Percentiles rank a stretch among this genome's conserved stretches.
Conservation (phyloP, 345 rosid species). For the Syzygium grande region DNA sequence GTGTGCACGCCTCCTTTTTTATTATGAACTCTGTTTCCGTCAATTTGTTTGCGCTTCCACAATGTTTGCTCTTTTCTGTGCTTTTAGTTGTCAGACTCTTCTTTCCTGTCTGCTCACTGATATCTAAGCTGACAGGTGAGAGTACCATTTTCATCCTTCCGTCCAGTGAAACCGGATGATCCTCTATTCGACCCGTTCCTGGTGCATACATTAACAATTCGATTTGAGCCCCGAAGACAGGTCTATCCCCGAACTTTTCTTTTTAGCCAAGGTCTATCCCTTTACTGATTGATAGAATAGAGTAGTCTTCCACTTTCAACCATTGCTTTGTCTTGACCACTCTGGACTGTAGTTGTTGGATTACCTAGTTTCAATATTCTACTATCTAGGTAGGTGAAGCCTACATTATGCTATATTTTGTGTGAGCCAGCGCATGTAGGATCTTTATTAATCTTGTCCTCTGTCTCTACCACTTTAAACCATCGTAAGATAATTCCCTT, state of each 20-base stretch:
- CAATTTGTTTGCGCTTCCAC: neutral
- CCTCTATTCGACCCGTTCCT: slow-evolving; percentile 92
- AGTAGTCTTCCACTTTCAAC: neutral
- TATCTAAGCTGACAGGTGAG: slow-evolving; percentile 57
- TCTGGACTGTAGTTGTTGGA: neutral
- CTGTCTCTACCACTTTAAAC: neutral
- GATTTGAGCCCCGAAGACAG: slow-evolving; percentile 98
- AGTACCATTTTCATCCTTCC: slow-evolving; percentile 87
- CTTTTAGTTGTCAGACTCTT: neutral
- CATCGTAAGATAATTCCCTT: neutral
- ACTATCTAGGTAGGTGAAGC: neutral
- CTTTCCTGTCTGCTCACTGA: neutral
- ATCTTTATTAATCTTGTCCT: neutral
- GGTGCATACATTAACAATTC: slow-evolving; percentile 80
- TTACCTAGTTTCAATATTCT: neutral
- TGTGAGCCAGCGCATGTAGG: neutral
- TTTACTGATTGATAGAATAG: neutral
- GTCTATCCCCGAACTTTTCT: slow-evolving; percentile 14
- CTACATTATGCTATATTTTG: neutral
- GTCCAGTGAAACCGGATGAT: slow-evolving; percentile 94
- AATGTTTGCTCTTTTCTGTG: neutral
- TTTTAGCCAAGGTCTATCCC: neutral
- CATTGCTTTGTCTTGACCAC: neutral
- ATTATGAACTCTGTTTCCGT: neutral
- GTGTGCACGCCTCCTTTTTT: slow-evolving; percentile 20